These are phyloP conservation scores for Nicotiana otophora DNA, from an alignment of 257 asterid genomes.

Conservation along the genomic window DNA sequence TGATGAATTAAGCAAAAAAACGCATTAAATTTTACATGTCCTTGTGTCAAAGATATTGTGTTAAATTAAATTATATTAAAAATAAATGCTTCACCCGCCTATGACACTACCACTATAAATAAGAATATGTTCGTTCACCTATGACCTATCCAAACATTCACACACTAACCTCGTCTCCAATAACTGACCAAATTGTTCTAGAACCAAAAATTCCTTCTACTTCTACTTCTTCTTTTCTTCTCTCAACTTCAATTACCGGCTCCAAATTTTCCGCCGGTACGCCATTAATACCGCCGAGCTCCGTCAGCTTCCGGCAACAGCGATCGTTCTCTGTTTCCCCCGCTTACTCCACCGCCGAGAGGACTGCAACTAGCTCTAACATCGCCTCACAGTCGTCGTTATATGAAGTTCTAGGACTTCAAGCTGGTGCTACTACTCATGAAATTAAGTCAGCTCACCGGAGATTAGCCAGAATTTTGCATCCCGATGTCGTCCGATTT, in stretches of 20 bases:
- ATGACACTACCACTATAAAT: not conserved
- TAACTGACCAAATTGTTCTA: not conserved
- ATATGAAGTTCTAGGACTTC: slow-evolving; percentile 37
- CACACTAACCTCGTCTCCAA: not conserved
- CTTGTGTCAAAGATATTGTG: too few relatives aligned
- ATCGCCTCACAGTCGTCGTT: slow-evolving; percentile 30
- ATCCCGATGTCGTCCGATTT: slow-evolving; percentile 37
- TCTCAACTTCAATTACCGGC: slow-evolving; percentile 16
- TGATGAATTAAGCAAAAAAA: too few relatives aligned
- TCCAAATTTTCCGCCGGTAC: slow-evolving; percentile 14
- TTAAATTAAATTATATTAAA: too few relatives aligned
- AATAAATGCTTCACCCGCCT: too few relatives aligned
- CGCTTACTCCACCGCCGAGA: slow-evolving; percentile 36
- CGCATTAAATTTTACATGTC: too few relatives aligned
- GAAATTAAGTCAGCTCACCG: slow-evolving; percentile 28
- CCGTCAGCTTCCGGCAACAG: not conserved
- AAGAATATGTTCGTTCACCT: not conserved
- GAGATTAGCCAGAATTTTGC: slow-evolving; percentile 24
- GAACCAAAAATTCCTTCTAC: slow-evolving; percentile 2
- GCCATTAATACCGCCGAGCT: not conserved
- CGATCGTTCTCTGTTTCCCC: slow-evolving; percentile 29
- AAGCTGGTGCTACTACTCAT: slow-evolving; percentile 14
- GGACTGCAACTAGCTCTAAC: not conserved
- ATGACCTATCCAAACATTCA: not conserved
- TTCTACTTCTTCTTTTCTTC: slow-evolving; percentile 27